phyloP scores from a whole-genome alignment of 495 filamentous ascomycete species.

The Entonaema liquescens region DNA sequence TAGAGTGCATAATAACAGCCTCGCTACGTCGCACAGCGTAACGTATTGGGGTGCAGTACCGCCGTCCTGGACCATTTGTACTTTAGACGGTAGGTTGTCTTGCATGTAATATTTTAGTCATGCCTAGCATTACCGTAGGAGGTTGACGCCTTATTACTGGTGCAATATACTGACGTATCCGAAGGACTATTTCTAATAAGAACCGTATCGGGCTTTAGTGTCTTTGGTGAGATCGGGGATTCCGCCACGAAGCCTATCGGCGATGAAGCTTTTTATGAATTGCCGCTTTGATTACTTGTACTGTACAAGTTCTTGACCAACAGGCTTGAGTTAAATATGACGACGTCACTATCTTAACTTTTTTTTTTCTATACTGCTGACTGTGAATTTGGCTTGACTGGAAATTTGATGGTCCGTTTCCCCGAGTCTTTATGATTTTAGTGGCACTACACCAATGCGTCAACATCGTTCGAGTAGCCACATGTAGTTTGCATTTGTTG shows the following conservation, averaged over 20 bases:
- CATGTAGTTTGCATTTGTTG: slow-evolving; percentile 5
- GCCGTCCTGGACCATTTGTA: slow-evolving; percentile 11
- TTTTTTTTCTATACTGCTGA: neutral
- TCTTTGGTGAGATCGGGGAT: slow-evolving; percentile 2
- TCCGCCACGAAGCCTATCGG: slow-evolving; percentile 5
- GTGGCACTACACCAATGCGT: neutral
- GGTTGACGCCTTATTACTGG: slow-evolving; percentile 6
- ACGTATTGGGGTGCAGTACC: slow-evolving; percentile 13
- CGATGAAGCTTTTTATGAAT: neutral
- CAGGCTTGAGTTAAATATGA: neutral
- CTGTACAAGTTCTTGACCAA: neutral
- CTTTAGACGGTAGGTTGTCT: slow-evolving; percentile 20
- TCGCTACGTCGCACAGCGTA: slow-evolving; percentile 28
- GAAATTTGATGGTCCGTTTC: neutral
- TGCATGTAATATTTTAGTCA: slow-evolving; percentile 37
- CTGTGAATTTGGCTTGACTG: neutral
- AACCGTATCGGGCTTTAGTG: neutral
- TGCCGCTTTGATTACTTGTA: neutral
- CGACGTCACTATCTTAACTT: no score
- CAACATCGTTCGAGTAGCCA: neutral
- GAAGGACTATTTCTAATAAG: neutral
- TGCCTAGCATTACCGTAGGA: neutral
- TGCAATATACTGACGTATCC: slow-evolving; percentile 1
- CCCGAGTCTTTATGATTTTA: neutral
- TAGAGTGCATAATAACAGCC: slow-evolving; percentile 17